Evolutionary conservation across 2,329 filamentous ascomycete genomes (phyloP), one percentile per base, ranked within the genome.

Genomic region (Fonsecaea multimorphosa): DNA sequence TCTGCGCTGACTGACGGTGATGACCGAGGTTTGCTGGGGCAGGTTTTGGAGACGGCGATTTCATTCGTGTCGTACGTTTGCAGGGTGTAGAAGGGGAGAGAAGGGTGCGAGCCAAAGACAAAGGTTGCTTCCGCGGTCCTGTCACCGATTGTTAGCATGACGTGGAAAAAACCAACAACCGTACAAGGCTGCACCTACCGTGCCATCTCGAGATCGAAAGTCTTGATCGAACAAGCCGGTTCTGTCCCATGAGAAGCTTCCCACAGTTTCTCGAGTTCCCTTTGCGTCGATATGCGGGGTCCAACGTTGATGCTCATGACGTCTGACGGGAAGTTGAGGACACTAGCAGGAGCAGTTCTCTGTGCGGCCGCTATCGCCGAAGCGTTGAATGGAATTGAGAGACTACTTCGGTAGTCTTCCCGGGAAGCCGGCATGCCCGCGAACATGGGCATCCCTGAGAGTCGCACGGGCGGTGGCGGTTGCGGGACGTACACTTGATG

Each of bases 231-330:
- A 31, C 72, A 70, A 58, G 75, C 72, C 2, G 75, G 72, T 31
- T 76, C 71, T 65, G 80, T 80, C 1, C 80, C 81, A 72, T 82
- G 82, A 46, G 80, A 77, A 44, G 77, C 76, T 49, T 81, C 79
- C 80, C 81, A 82, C 31, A 83, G 68, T 36, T 73, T 74, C 52
- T 74, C 73, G 9, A 83, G 72, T 44, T 81, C 78, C 54, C 76
- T 73, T 11, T 72, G 67, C 6, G 78, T 76, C 3, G 80, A 80
- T 58, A 79, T 78, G n/a, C 71, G 73, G 2, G 69, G 64, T 1
- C 74, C 67, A 40, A 74, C 74, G 12, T 73, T 72, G n/a, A 75
- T 70, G 29, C 77, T 77, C 52, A 78, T 71, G 31, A 73, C 70
- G 14, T 76, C 76, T 22, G 72, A 70, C 1, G 78, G 78, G 51